Conservation (phyloP, 768 basidiomycete genomes). For the Pleurotus sapidus region DNA sequence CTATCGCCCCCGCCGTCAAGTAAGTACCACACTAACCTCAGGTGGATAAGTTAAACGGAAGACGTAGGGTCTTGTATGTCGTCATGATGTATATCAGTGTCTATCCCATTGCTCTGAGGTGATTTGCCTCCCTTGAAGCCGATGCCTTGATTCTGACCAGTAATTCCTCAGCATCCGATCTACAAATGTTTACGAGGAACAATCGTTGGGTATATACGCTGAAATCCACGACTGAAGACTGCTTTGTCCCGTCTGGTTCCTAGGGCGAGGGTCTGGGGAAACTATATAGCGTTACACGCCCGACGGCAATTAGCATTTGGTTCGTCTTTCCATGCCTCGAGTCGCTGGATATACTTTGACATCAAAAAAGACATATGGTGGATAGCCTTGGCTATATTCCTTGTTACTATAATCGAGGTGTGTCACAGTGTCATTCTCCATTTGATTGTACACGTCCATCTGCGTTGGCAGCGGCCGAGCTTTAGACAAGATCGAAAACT, state of each 20-base stretch:
- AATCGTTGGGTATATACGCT: conserved; percentile 76
- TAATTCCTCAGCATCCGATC: conserved; percentile 73
- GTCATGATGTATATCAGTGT: conserved; percentile 93
- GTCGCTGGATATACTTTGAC: background rate
- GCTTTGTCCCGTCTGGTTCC: too few relatives aligned
- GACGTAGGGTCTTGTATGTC: conserved; percentile 35
- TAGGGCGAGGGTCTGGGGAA: conserved; percentile 46
- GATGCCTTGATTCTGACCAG: background rate
- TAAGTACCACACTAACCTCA: conserved; percentile 28
- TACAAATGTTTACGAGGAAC: conserved; percentile 91
- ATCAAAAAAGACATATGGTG: conserved; percentile 85
- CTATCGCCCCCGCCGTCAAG: conserved; percentile 87
- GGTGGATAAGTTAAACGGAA: too few relatives aligned
- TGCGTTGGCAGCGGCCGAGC: conserved; percentile 44
- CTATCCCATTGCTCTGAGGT: conserved; percentile 83
- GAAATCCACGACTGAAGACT: conserved; percentile 39
- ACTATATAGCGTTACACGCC: conserved; percentile 76
- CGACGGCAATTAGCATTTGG: conserved; percentile 89
- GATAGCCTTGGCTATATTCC: conserved; percentile 81
- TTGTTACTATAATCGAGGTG: conserved; percentile 93
- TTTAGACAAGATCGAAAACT: conserved; percentile 51
- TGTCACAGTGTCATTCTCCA: conserved; percentile 11
- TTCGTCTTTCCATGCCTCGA: conserved; percentile 24
- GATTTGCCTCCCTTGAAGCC: conserved; percentile 4
- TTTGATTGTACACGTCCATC: conserved; percentile 3